A percentile compares a stretch with the other conserved stretches of the same genome.
These are phyloP conservation scores for Neurospora sp. DNA, from an alignment of 495 filamentous ascomycete genomes.

Conservation along the genomic window DNA sequence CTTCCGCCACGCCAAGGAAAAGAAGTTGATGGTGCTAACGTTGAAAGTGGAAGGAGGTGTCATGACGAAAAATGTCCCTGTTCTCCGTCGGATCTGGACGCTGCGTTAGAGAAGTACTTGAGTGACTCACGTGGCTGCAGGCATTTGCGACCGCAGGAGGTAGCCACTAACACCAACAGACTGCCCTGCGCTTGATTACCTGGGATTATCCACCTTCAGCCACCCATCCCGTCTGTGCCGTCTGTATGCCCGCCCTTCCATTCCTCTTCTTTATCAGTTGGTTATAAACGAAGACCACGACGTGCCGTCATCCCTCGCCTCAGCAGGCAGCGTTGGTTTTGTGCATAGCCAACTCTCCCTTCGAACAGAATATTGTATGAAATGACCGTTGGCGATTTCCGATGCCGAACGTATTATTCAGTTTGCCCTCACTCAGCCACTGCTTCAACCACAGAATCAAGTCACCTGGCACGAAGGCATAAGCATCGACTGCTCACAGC, in stretches of 20 bases:
- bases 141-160: not conserved
- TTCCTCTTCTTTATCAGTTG: not conserved
- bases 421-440: not conserved
- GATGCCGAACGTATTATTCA: not conserved
- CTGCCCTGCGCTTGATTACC: not conserved
- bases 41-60: not conserved
- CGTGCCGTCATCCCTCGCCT: not conserved
- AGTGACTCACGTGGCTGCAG: not conserved
- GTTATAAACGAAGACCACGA: not conserved
- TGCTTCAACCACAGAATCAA: not conserved
- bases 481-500: not conserved
- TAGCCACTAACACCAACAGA: not conserved
- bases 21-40: not conserved
- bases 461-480: not conserved
- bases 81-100: not conserved
- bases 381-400: not conserved
- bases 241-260: not conserved
- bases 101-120: not conserved
- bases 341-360: not conserved
- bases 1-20: not conserved
- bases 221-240: not conserved
- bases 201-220: not conserved
- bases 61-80: not conserved
- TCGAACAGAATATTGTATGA: not conserved
- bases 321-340: not conserved